Evolutionary conservation across 1,284 basidiomycete species (phyloP).

Genomic region (Naganishia sp.): DNA sequence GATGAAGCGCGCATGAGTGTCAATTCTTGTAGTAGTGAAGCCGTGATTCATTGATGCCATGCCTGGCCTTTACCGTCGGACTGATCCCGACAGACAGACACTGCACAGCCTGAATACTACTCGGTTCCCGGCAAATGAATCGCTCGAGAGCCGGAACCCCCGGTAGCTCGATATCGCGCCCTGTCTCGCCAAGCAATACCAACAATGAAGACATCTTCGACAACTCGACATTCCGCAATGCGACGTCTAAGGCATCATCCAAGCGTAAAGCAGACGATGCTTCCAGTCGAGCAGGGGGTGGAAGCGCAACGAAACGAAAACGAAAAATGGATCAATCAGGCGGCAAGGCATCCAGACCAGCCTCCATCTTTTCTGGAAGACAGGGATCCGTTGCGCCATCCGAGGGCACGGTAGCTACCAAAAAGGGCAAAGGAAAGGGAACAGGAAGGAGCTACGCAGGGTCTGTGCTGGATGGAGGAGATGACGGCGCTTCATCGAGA

Average conservation of each 20-base stretch:
- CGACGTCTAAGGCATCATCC: neutral
- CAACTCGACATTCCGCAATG: neutral
- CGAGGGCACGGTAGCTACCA: constrained; percentile 3
- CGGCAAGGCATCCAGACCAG: constrained; percentile 12
- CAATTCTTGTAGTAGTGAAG: too few relatives aligned
- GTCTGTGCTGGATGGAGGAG: constrained; percentile 13
- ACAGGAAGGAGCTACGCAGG: constrained; percentile 22
- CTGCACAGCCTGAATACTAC: neutral
- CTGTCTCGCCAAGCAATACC: constrained; percentile 23
- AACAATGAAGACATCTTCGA: constrained; percentile 21
- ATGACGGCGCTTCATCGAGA: constrained; percentile 12
- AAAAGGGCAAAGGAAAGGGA: constrained; percentile 7
- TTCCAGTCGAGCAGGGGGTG: constrained; percentile 3
- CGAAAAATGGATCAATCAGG: constrained; percentile 2
- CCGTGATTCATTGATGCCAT: neutral
- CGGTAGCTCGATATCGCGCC: constrained; percentile 14
- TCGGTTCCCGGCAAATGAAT: neutral
- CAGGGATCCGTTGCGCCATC: constrained; percentile 21
- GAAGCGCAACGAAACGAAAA: constrained; percentile 10
- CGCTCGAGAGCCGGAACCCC: constrained; percentile 20
- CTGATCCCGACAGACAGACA: neutral
- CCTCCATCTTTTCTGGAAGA: constrained; percentile 19
- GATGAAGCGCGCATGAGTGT: neutral
- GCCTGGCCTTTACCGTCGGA: neutral
- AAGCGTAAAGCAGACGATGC: constrained; percentile 20